Percentiles rank a stretch among this genome's conserved stretches.
Conservation (phyloP, 2,329 filamentous ascomycete genomes). For the Aspergillus aculeatinus region DNA sequence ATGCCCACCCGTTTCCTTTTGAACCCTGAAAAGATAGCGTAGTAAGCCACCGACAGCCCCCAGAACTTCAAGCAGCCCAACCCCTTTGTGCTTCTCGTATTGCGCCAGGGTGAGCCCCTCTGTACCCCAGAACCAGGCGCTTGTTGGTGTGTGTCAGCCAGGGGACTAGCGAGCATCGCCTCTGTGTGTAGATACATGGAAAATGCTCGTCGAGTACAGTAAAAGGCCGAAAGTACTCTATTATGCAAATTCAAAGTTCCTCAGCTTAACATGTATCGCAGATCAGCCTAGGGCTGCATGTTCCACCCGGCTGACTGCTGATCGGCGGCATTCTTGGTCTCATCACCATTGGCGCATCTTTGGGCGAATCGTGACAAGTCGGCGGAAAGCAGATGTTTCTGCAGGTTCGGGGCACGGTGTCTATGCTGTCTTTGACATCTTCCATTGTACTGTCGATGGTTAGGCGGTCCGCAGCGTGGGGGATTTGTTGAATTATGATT, state of each 20-base stretch:
- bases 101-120: conserved; percentile 32
- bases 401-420: background rate
- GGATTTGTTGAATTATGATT: background rate
- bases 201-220: background rate
- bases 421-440: background rate
- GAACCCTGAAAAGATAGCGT: conserved; percentile 32
- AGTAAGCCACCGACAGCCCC: conserved; percentile 4
- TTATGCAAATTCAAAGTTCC: background rate
- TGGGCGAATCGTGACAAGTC: background rate
- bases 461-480: background rate
- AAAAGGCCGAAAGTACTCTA: too few relatives aligned
- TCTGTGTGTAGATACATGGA: background rate
- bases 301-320: background rate
- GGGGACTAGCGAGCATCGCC: background rate
- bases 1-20: conserved; percentile 43
- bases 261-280: background rate
- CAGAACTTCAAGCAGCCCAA: too few relatives aligned
- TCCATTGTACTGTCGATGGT: too few relatives aligned
- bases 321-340: background rate
- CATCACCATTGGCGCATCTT: background rate
- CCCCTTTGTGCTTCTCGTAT: too few relatives aligned
- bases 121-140: conserved; percentile 17
- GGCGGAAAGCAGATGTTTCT: background rate
- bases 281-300: too few relatives aligned
- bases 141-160: conserved; percentile 9